Conservation (phyloP, 371 early-diverging fungal genomes). For the Rhizopus sp. region DNA sequence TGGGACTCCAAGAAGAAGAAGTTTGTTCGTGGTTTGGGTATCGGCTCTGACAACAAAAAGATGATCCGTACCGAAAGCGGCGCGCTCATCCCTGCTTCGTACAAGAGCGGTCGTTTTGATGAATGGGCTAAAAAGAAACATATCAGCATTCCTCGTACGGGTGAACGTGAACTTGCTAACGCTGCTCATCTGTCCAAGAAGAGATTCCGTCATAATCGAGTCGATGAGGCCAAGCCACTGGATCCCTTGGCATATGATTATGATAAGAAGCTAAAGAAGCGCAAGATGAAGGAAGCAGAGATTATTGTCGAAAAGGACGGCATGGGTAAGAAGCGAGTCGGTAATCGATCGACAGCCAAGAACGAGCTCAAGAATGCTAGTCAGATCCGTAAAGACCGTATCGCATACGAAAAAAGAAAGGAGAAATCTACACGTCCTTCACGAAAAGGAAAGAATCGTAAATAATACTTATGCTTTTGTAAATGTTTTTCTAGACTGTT, state of each 20-base stretch:
- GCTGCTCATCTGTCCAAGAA: constrained; percentile 46
- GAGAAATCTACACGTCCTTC: constrained; percentile 65
- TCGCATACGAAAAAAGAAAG: constrained; percentile 73
- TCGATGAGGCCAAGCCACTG: constrained; percentile 60
- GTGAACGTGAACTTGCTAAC: constrained; percentile 79
- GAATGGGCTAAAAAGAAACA: constrained; percentile 91
- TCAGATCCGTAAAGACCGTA: constrained; percentile 85
- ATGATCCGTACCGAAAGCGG: constrained; percentile 92
- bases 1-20: constrained; percentile 97
- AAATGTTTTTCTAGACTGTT: too few species aligned
- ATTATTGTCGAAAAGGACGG: constrained; percentile 30
- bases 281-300: constrained; percentile 38
- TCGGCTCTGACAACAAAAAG: constrained; percentile 97
- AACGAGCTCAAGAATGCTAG: constrained; percentile 84
- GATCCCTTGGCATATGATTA: constrained; percentile 66
- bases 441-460: constrained; percentile 15
- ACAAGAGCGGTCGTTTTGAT: constrained; percentile 83
- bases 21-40: constrained; percentile 79
- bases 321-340: constrained; percentile 56
- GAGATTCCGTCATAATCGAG: constrained; percentile 65
- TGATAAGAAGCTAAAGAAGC: constrained; percentile 70
- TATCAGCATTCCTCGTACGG: constrained; percentile 76
- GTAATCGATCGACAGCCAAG: constrained; percentile 45
- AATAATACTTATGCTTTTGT: not conserved
- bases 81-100: constrained; percentile 85